Conservation (phyloP, 495 filamentous ascomycete species). For the Neurospora sp. region DNA sequence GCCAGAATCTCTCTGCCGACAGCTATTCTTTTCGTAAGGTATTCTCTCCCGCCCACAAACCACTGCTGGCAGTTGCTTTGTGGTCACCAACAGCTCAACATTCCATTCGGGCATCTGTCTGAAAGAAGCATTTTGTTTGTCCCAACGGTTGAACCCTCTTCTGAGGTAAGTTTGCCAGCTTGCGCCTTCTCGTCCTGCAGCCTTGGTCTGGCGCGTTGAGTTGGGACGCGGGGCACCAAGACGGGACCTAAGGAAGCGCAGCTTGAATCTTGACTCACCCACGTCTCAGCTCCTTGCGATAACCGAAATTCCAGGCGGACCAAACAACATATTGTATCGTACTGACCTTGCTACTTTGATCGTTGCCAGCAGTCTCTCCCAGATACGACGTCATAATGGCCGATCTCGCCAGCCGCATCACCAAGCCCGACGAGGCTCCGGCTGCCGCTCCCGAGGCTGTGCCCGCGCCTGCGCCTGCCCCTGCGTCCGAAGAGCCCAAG, state of each 20-base stretch:
- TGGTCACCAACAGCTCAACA: not conserved
- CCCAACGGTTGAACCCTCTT: not conserved
- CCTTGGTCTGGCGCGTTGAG: not conserved
- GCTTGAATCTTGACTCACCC: not conserved
- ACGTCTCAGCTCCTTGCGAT: not conserved
- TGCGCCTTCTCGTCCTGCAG: not conserved
- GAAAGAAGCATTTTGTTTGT: not conserved
- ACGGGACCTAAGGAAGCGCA: not conserved
- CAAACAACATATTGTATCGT: not conserved
- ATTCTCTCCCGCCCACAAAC: not conserved
- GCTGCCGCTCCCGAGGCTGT: conserved; percentile 18
- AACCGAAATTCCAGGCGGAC: not conserved
- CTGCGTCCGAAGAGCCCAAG: conserved; percentile 30
- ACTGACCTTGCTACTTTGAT: not conserved
- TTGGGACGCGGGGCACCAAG: not conserved
- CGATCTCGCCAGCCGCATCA: conserved; percentile 55
- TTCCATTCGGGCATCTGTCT: not conserved
- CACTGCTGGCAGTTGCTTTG: not conserved
- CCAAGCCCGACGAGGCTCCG: conserved; percentile 26
- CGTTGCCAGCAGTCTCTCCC: not conserved
- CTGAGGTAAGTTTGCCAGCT: not conserved
- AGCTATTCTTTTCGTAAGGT: not conserved
- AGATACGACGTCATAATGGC: conserved; percentile 23
- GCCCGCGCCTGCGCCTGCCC: conserved; percentile 47
- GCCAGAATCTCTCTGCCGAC: not conserved